Percentiles rank a stretch among this genome's conserved stretches.
Conservation (phyloP, 2,329 filamentous ascomycete genomes). For the Fusarium sp. region DNA sequence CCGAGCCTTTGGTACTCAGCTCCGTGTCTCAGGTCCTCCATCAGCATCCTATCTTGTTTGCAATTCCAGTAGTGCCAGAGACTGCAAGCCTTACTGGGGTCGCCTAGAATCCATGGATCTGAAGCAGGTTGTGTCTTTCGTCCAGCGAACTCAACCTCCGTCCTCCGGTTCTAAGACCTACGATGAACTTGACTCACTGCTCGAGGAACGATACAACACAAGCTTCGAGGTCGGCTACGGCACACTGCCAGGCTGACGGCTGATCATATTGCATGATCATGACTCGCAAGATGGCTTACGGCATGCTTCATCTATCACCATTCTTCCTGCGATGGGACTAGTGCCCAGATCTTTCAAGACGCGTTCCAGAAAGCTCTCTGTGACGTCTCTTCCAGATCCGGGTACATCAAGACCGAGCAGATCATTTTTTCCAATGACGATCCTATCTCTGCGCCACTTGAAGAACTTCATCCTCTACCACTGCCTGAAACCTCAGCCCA, state of each 20-base stretch:
- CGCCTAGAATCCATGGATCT: not conserved
- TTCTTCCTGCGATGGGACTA: not conserved
- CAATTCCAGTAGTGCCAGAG: not conserved
- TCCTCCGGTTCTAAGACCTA: not conserved
- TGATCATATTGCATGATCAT: not conserved
- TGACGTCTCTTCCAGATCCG: rapidly evolving
- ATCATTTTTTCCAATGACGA: not conserved
- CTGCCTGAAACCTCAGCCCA: not conserved
- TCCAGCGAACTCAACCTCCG: not conserved
- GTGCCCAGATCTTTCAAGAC: slow-evolving; percentile 8
- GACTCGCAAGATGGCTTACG: not conserved
- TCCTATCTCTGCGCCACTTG: not conserved
- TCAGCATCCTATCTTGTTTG: not conserved
- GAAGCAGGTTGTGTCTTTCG: not conserved
- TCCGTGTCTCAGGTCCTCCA: not conserved
- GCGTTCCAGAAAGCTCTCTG: not conserved
- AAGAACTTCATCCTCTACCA: not conserved
- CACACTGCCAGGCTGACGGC: not conserved
- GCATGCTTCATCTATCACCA: slow-evolving; percentile 5
- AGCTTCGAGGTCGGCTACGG: slow-evolving; percentile 2
- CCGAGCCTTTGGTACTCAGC: not conserved
- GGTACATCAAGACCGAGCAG: rapidly evolving
- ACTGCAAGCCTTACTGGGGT: not conserved
- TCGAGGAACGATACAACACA: slow-evolving; percentile 7
- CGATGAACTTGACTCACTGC: slow-evolving; percentile 1